A percentile compares a stretch with the other conserved stretches of the same genome.
Conservation (phyloP, 2,329 filamentous ascomycete genomes). For the Xylaria multiplex region DNA sequence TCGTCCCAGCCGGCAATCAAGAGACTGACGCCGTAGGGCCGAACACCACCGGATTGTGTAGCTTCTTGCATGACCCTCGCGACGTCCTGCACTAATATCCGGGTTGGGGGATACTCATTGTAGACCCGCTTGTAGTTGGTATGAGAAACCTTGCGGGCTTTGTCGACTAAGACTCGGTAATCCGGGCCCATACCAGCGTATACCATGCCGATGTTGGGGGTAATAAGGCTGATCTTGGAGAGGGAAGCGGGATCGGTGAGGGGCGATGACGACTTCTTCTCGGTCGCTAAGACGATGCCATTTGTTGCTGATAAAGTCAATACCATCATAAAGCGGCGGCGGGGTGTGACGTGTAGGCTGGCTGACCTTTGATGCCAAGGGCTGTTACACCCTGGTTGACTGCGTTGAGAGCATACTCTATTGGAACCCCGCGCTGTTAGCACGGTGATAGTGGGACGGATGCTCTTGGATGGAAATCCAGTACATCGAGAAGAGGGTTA, state of each 20-base stretch:
- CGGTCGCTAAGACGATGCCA: constrained; percentile 96
- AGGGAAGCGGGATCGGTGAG: constrained; percentile 95
- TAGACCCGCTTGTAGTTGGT: constrained; percentile 99
- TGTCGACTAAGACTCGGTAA: constrained; percentile 96
- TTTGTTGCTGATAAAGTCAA: constrained; percentile 78
- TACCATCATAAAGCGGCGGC: constrained; percentile 3
- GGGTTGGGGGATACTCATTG: constrained; percentile 99
- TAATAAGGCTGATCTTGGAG: constrained; percentile 97
- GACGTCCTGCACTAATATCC: constrained; percentile 98
- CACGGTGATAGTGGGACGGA: constrained; percentile 10
- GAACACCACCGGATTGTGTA: constrained; percentile 95
- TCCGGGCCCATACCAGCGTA: constrained; percentile 99
- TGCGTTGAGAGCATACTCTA: constrained; percentile 98
- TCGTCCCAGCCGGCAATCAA: constrained; percentile 98
- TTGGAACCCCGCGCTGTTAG: constrained; percentile 22
- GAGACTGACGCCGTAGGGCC: constrained; percentile 95
- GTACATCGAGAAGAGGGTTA: constrained; percentile 4
- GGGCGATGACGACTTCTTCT: constrained; percentile 99
- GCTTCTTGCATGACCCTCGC: constrained; percentile 98
- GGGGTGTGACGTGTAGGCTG: not conserved
- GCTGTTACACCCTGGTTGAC: constrained; percentile 99
- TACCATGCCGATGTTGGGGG: constrained; percentile 99
- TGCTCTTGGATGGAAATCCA: not conserved
- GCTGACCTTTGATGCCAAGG: constrained; percentile 93
- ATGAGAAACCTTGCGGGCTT: constrained; percentile 97